Conservation (phyloP, 495 filamentous ascomycete species). For the Cercophora scortea region DNA sequence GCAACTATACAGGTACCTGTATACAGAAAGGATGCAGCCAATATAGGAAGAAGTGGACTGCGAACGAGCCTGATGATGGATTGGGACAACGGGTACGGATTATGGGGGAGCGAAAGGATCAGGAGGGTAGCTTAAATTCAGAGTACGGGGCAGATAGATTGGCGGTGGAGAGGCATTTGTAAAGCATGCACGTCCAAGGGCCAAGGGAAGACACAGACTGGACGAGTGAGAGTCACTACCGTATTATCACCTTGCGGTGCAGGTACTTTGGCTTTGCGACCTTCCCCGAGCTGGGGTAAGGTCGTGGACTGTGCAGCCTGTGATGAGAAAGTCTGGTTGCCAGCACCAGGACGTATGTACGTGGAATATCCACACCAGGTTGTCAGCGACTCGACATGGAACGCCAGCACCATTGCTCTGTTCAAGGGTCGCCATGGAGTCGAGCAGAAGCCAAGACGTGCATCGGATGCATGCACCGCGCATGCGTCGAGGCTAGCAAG, state of each 20-base stretch:
- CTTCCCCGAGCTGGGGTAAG: no score
- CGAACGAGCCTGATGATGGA: constrained; percentile 7
- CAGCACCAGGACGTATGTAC: no score
- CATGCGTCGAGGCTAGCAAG: neutral
- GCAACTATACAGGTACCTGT: neutral
- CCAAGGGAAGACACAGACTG: constrained; percentile 11
- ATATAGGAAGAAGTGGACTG: constrained; percentile 15
- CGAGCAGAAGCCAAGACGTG: neutral
- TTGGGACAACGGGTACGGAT: constrained; percentile 1
- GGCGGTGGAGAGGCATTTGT: constrained; percentile 10
- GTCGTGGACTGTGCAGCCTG: no score
- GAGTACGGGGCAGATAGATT: constrained; percentile 23
- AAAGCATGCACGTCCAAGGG: neutral
- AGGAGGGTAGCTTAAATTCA: constrained; percentile 17
- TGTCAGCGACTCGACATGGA: neutral
- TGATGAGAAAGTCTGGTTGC: no score
- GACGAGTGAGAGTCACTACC: no score
- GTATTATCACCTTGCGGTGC: no score
- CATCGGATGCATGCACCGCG: constrained; percentile 3
- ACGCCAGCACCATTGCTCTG: no score
- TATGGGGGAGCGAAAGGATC: constrained; percentile 6
- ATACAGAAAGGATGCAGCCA: constrained; percentile 3
- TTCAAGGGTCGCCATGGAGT: neutral
- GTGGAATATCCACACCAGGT: neutral
- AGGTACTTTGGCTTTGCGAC: no score